phyloP scores from a whole-genome alignment of 768 basidiomycete species.

The Cystobasidium ongulense region DNA sequence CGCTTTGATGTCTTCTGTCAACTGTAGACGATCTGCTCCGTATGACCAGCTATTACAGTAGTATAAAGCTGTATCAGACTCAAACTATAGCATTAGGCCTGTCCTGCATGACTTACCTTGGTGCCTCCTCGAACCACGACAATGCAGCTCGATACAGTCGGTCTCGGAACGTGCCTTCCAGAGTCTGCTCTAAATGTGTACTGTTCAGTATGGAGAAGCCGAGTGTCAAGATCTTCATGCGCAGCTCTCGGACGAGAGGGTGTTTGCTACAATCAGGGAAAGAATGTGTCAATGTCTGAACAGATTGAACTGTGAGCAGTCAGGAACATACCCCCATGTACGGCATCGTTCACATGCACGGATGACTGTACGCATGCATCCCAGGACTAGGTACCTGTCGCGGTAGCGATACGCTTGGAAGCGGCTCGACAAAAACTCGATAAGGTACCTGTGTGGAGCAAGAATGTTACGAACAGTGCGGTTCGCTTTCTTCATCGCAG shows the following conservation, averaged over 20 bases:
- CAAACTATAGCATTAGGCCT: not conserved
- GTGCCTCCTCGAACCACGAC: constrained; percentile 85
- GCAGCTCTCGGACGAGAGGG: constrained; percentile 76
- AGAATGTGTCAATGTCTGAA: not conserved
- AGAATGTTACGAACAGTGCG: constrained; percentile 65
- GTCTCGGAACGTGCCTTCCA: constrained; percentile 67
- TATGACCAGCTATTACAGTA: constrained; percentile 69
- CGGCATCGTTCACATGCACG: constrained; percentile 65
- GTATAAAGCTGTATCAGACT: not conserved
- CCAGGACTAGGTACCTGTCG: constrained; percentile 69
- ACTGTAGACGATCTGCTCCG: constrained; percentile 84
- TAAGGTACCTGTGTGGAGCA: constrained; percentile 69
- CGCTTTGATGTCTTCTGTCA: constrained; percentile 78
- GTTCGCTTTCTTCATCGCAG: constrained; percentile 64
- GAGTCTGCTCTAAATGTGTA: constrained; percentile 70
- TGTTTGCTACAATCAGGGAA: constrained; percentile 59
- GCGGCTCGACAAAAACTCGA: constrained; percentile 82
- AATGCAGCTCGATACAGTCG: constrained; percentile 70
- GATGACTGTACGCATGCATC: constrained; percentile 74
- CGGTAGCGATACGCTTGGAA: constrained; percentile 89
- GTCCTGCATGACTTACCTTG: constrained; percentile 60
- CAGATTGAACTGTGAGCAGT: not conserved
- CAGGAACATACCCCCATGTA: constrained; percentile 59
- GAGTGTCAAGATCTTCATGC: constrained; percentile 83
- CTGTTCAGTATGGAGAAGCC: constrained; percentile 86